Evolutionary conservation across 495 filamentous ascomycete species (phyloP).

Genomic region (Hypoxylon perforatum): DNA sequence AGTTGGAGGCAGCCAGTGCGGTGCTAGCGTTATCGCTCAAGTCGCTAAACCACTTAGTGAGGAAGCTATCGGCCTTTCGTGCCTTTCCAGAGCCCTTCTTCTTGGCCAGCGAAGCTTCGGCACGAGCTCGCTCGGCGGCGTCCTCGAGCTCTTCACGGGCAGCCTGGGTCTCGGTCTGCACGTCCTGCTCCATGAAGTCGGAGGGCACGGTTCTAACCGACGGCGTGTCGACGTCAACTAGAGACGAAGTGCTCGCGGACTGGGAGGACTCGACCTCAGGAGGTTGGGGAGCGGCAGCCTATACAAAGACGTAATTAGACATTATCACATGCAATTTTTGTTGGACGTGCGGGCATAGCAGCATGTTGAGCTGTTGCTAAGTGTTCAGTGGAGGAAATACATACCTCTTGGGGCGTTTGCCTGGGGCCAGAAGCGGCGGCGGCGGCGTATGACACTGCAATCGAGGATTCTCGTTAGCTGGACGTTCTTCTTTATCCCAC

Average conservation of each 20-base stretch:
- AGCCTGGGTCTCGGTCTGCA: constrained; percentile 80
- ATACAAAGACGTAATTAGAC: constrained; percentile 18
- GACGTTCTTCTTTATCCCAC: constrained; percentile 11
- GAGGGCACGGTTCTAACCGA: constrained; percentile 76
- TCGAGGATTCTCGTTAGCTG: constrained; percentile 9
- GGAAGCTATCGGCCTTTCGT: constrained; percentile 52
- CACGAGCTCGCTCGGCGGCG: constrained; percentile 52
- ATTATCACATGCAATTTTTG: constrained; percentile 6
- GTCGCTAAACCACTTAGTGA: constrained; percentile 49
- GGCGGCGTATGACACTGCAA: constrained; percentile 80
- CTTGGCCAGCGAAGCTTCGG: constrained; percentile 62
- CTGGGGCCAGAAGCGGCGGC: constrained; percentile 77
- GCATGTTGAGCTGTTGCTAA: neutral
- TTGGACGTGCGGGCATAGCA: neutral
- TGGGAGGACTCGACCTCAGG: constrained; percentile 71
- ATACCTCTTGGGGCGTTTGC: constrained; percentile 77
- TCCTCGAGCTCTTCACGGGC: constrained; percentile 57
- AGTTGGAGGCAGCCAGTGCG: constrained; percentile 53
- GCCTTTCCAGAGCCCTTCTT: constrained; percentile 57
- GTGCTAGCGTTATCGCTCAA: constrained; percentile 47
- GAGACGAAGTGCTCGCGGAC: constrained; percentile 65
- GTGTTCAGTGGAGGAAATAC: constrained; percentile 20
- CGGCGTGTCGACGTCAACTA: constrained; percentile 81
- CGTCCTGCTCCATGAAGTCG: constrained; percentile 69
- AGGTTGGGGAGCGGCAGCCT: constrained; percentile 72